These are phyloP conservation scores for Sporothrix globosa DNA, from an alignment of 2,329 filamentous ascomycete genomes.

Conservation along the genomic window DNA sequence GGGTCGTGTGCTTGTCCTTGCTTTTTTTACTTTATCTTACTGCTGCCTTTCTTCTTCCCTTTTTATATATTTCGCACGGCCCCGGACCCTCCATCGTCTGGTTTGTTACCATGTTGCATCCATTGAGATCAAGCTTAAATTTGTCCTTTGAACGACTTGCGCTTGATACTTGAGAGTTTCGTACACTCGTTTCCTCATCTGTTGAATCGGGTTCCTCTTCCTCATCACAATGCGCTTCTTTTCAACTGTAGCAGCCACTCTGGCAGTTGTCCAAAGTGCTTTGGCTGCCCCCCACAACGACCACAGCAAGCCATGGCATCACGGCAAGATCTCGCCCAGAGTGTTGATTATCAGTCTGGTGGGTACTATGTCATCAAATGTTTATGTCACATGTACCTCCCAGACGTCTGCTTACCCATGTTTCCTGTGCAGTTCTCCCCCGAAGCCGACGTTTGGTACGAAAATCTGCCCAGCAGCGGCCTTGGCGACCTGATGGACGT, in stretches of 20 bases:
- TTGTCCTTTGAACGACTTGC: slow-evolving; percentile 4
- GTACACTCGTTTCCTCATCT: background rate
- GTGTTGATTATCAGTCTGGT: slow-evolving; percentile 67
- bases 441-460: slow-evolving; percentile 65
- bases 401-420: background rate
- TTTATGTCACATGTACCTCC: no score
- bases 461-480: slow-evolving; percentile 50
- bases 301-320: background rate
- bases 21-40: background rate
- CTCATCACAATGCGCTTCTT: slow-evolving; percentile 33
- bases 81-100: background rate
- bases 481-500: slow-evolving; percentile 60
- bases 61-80: background rate
- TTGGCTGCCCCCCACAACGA: slow-evolving; percentile 17
- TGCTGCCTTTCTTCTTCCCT: background rate
- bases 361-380: slow-evolving; percentile 31
- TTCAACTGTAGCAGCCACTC: slow-evolving; percentile 25
- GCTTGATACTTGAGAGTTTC: background rate
- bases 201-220: no score
- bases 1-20: background rate
- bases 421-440: slow-evolving; percentile 56
- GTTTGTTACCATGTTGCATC: slow-evolving; percentile 14
- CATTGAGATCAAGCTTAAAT: slow-evolving; percentile 1
- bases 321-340: slow-evolving; percentile 55
- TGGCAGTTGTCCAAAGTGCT: slow-evolving; percentile 31